These are phyloP conservation scores for Tympanopsis confertula DNA, from an alignment of 2,329 filamentous ascomycete species.

Conservation along the genomic window DNA sequence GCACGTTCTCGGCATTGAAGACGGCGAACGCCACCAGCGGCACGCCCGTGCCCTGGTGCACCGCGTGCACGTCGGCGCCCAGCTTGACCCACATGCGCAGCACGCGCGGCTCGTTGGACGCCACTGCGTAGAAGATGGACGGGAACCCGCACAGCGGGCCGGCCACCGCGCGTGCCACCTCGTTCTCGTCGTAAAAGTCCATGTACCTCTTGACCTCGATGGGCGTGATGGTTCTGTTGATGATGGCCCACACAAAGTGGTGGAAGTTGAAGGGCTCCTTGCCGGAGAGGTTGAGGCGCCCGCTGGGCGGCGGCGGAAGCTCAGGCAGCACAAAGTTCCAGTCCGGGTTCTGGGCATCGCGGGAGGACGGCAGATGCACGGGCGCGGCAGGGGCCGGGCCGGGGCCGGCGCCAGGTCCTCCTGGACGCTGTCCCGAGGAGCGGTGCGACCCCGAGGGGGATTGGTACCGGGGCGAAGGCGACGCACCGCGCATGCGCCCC, in stretches of 20 bases:
- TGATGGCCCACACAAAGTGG: background rate
- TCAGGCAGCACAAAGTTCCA: background rate
- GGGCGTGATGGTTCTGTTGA: no score
- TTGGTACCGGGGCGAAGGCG: no score
- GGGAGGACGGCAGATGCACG: no score
- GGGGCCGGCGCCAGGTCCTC: no score
- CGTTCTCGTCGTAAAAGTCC: background rate
- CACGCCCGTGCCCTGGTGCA: constrained; percentile 6
- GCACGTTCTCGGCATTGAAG: constrained; percentile 8
- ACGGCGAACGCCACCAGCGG: constrained; percentile 18
- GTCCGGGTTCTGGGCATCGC: background rate
- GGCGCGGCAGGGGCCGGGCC: no score
- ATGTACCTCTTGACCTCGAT: background rate
- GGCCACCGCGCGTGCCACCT: background rate
- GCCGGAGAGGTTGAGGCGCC: background rate
- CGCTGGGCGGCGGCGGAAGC: background rate
- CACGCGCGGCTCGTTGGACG: constrained; percentile 11
- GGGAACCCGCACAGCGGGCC: constrained; percentile 5
- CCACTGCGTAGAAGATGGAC: constrained; percentile 14
- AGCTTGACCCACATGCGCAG: constrained; percentile 10
- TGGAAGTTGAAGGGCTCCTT: background rate
- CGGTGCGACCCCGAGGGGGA: no score
- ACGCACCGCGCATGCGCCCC: no score
- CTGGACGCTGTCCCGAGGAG: background rate
- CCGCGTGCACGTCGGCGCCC: constrained; percentile 9